Evolutionary conservation across 805 yeast species (phyloP).

Genomic region (Kodamaea neixiangensis): DNA sequence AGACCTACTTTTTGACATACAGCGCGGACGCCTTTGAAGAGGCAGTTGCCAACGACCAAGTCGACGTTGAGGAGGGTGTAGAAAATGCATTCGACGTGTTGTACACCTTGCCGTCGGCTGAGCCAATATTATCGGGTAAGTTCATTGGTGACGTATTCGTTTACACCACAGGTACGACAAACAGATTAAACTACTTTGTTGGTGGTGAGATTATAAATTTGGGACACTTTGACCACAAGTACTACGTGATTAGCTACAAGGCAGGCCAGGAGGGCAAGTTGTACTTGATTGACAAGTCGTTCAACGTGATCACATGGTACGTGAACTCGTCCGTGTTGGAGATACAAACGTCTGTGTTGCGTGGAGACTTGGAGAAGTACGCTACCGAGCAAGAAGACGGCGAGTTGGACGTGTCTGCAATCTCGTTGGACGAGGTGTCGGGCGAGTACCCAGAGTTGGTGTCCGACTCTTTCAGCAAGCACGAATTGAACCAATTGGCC

Average conservation of each 20-base stretch:
- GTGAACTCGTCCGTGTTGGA: slow-evolving; percentile 86
- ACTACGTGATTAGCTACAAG: slow-evolving; percentile 85
- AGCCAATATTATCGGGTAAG: slow-evolving; percentile 80
- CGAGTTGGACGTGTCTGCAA: slow-evolving; percentile 38
- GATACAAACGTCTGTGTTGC: slow-evolving; percentile 91
- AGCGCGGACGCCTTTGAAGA: slow-evolving; percentile 66
- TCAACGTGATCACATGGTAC: slow-evolving; percentile 77
- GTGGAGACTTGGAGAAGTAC: slow-evolving; percentile 85
- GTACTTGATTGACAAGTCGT: slow-evolving; percentile 88
- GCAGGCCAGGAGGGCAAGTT: slow-evolving; percentile 83
- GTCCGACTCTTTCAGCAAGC: slow-evolving; percentile 57
- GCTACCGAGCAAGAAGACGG: slow-evolving; percentile 42
- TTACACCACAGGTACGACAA: slow-evolving; percentile 76
- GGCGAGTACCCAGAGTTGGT: slow-evolving; percentile 50
- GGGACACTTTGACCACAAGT: slow-evolving; percentile 87
- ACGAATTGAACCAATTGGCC: slow-evolving; percentile 75
- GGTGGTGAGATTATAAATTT: slow-evolving; percentile 92
- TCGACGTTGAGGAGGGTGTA: slow-evolving; percentile 83
- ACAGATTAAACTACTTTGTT: slow-evolving; percentile 89
- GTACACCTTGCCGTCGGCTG: slow-evolving; percentile 68
- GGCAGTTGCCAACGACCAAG: slow-evolving; percentile 56
- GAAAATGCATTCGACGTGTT: slow-evolving; percentile 84
- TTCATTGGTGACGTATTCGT: slow-evolving; percentile 98
- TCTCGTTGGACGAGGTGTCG: slow-evolving; percentile 58
- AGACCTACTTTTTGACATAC: slow-evolving; percentile 76